phyloP scores from a whole-genome alignment of 495 filamentous ascomycete genomes.

The Xylaria cubensis region DNA sequence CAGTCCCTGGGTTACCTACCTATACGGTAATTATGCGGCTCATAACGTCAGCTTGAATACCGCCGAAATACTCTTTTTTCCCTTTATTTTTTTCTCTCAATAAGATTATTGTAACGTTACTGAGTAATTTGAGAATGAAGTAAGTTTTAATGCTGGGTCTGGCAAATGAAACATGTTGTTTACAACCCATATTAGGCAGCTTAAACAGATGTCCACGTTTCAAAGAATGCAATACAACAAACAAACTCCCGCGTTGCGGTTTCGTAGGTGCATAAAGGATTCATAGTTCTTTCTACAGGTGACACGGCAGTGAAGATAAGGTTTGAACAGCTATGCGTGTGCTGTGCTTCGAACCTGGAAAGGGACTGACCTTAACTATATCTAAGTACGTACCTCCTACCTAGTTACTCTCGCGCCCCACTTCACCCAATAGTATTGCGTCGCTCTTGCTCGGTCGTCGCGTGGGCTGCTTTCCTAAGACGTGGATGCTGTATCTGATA shows the following conservation, averaged over 20 bases:
- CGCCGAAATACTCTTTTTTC: background rate
- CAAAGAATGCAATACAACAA: background rate
- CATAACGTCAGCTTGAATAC: background rate
- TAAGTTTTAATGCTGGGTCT: background rate
- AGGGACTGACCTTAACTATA: background rate
- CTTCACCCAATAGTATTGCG: background rate
- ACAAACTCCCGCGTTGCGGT: background rate
- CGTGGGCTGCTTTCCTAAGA: background rate
- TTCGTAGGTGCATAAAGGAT: background rate
- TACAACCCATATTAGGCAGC: background rate
- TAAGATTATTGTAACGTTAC: background rate
- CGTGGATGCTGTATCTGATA: background rate
- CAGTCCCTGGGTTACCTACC: too few species aligned
- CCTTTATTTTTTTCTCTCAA: background rate
- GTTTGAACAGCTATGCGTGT: background rate
- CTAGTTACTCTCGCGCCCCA: background rate
- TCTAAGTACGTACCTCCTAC: too few species aligned
- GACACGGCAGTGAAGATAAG: background rate
- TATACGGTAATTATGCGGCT: background rate
- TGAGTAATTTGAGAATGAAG: background rate
- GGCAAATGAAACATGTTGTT: background rate
- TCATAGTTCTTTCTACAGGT: background rate
- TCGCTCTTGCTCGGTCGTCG: slow-evolving; percentile 13
- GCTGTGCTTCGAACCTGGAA: background rate
- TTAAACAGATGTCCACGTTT: background rate